phyloP scores from a whole-genome alignment of 805 yeast species.

The Maudiozyma serrabonitensis region DNA sequence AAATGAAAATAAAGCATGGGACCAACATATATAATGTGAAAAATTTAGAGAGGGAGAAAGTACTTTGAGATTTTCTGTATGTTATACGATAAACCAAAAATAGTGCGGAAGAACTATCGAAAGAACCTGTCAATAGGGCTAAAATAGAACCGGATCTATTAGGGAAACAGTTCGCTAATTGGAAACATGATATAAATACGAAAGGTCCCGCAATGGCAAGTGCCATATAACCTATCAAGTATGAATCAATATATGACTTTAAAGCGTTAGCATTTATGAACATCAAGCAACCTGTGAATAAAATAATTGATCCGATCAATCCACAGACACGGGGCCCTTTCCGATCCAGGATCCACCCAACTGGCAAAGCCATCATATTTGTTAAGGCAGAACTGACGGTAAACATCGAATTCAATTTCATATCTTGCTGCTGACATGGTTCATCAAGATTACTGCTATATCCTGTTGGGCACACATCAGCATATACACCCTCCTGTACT shows the following conservation, averaged over 20 bases:
- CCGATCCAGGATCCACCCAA: slow-evolving; percentile 68
- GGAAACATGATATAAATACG: slow-evolving; percentile 83
- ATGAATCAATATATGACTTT: slow-evolving; percentile 42
- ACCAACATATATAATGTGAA: slow-evolving; percentile 61
- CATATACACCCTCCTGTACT: slow-evolving; percentile 67
- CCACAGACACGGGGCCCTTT: slow-evolving; percentile 80
- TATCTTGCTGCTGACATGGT: slow-evolving; percentile 68
- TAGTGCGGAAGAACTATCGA: slow-evolving; percentile 85
- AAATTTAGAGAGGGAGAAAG: slow-evolving; percentile 40
- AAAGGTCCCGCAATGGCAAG: slow-evolving; percentile 92
- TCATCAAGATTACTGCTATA: neutral
- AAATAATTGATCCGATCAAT: slow-evolving; percentile 53
- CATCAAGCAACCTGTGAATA: slow-evolving; percentile 45
- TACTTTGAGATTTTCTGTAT: slow-evolving; percentile 35
- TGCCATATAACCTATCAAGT: slow-evolving; percentile 60
- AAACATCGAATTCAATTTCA: slow-evolving; percentile 72
- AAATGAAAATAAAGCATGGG: slow-evolving; percentile 65
- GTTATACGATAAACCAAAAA: slow-evolving; percentile 63
- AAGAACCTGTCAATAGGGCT: slow-evolving; percentile 86
- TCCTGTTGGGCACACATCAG: slow-evolving; percentile 44
- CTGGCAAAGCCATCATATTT: slow-evolving; percentile 71
- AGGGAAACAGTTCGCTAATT: slow-evolving; percentile 81
- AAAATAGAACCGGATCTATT: slow-evolving; percentile 68
- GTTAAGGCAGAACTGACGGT: slow-evolving; percentile 82
- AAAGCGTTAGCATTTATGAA: slow-evolving; percentile 10